Evolutionary conservation across 345 rosid species (phyloP).

Genomic region (Fremontodendron californicum): DNA sequence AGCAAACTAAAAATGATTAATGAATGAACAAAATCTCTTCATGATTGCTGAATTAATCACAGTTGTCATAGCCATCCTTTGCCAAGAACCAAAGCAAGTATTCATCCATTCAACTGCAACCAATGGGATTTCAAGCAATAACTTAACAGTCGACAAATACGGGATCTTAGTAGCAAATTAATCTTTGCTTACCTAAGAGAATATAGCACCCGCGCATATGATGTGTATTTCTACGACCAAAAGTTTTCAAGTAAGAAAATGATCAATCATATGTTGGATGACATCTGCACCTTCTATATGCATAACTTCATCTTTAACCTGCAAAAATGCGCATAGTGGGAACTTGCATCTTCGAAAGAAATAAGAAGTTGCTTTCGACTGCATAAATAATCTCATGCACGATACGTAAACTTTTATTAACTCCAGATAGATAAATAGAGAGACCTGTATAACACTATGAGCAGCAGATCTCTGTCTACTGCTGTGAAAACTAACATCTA

Average conservation of each 20-base stretch:
- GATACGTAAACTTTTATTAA: neutral
- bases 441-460: constrained; percentile 94
- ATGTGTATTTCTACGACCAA: neutral
- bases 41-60: neutral
- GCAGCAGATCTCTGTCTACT: constrained; percentile 85
- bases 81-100: neutral
- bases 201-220: constrained; percentile 1
- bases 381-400: neutral
- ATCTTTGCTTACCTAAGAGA: constrained; percentile 4
- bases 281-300: constrained; percentile 11
- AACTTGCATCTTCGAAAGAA: neutral
- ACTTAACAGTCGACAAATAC: neutral
- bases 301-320: constrained; percentile 11
- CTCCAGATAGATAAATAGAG: constrained; percentile 12
- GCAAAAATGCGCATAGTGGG: neutral
- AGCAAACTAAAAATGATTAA: neutral
- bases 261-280: constrained; percentile 7
- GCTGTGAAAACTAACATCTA: constrained; percentile 88
- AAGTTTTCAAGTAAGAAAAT: constrained; percentile 3
- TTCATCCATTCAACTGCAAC: constrained; percentile 17
- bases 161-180: neutral
- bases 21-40: constrained; percentile 24
- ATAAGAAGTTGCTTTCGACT: neutral
- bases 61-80: neutral
- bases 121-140: neutral